Evolutionary conservation across 176 grass and related monocot species (phyloP), one percentile per base, ranked within the genome.

Genomic region (Oryza longistaminata): DNA sequence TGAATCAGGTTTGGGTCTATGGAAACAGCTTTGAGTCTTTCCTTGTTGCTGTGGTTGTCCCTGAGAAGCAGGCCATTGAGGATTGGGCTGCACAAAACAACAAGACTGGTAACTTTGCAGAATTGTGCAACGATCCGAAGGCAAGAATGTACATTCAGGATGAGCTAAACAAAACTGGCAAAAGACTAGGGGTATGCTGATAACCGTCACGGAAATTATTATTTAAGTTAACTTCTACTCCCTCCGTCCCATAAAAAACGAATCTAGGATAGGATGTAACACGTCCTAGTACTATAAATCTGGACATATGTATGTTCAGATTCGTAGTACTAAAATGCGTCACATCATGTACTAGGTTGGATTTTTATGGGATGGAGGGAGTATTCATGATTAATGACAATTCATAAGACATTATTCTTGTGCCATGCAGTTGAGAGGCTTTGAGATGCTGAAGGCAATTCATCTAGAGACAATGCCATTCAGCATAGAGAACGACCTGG

Each of bases 1-100:
- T 86, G 50, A 50, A 78, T 62, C 71, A 98, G 96, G 83, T 95
- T 77, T 98, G 96, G 96, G 93, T 95, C 64, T 98, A 95, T 35
- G 96, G 96, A 64, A 98, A 93, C 69, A 98, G 96, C 76, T 95
- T 98, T 2, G 96, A 98, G 85, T 92, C 93, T 65, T 95, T 93
- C 81, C 89, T 98, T 53, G 93, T 98, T 84, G 81, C 91, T 14
- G 89, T 95, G 46, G 96, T 90, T 68, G 85, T 95, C 76, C 96
- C 96, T 83, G 93, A 98, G 74, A 98, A 82, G 85, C 83, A 93
- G 37, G 64, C 83, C 39, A 66, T 98, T 16, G 88, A 95, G 27
- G 91, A 92, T 46, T 98, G 93, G 96, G 91, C 89, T 24, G 83
- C 88, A 64, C 25, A 65, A 37, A 95, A 98, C 67, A 85, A 85